Evolutionary conservation across 2,329 filamentous ascomycete species (phyloP), one percentile per base, ranked within the genome.

Genomic region (Diplodia sapinea): DNA sequence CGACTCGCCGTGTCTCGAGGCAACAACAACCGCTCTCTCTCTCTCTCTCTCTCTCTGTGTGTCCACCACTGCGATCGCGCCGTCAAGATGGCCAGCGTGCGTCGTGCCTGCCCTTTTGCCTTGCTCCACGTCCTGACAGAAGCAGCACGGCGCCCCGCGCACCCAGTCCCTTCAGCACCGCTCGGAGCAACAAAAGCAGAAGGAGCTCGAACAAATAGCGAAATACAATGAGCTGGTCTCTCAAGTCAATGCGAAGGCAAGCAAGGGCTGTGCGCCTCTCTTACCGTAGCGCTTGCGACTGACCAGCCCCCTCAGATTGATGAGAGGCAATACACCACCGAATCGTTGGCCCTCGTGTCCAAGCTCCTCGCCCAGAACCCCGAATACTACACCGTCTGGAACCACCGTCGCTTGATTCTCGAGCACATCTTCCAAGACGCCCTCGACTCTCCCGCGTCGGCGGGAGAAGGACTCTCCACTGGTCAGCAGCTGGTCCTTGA

Each of bases 321-420:
- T 2, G 77, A 82, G 62, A 77, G 75, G 69, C 80, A 85, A 71
- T 85, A 83, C 76, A 84, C 83, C 51, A 72, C 81, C 66, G 83
- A 87, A 67, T 86, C 88, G 50, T 87, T 94, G 73, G 81, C 86
- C 70, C 85, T 91, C 66, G 91, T 90, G 40, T 89, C 90, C n/a
- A 88, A 87, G 72, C 86, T 95, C 54, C 84, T 94, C 65, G 86
- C 85, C 56, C 86, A 89, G 73, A 96, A 96, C 78, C 92, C 92
- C 31, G 92, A 96, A 79, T 94, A 94, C 83, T 95, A 95, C 81
- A 94, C 92, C 67, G 86, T 93, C 85, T 96, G 92, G 92, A 96
- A 96, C 84, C 87, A 90, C 81, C 90, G 95, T 76, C 90, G 95
- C 73, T 85, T 88, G 70, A 87, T 88, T 71, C 81, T 93, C 75